These are phyloP conservation scores for Backusella tuberculispora DNA, from an alignment of 192 early-diverging fungal genomes.

Conservation along the genomic window DNA sequence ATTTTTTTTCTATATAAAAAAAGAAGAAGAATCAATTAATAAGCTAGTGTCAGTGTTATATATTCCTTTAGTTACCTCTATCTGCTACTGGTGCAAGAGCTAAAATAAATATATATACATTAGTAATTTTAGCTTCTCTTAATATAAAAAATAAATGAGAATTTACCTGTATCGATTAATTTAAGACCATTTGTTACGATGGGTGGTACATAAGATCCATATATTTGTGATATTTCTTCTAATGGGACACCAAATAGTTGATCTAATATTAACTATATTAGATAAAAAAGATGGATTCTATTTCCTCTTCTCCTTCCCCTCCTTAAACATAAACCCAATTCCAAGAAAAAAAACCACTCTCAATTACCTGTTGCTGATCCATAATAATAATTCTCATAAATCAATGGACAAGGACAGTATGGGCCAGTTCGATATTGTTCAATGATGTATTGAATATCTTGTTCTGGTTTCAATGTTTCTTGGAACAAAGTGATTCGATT, in stretches of 20 bases:
- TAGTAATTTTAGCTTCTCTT: neutral
- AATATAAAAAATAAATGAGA: neutral
- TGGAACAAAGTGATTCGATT: slow-evolving; percentile 60
- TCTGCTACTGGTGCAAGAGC: neutral
- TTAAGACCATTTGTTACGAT: slow-evolving; percentile 6
- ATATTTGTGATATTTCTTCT: slow-evolving; percentile 15
- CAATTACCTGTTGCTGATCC: slow-evolving; percentile 60
- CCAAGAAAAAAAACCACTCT: neutral
- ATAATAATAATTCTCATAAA: slow-evolving; percentile 69
- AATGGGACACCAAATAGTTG: slow-evolving; percentile 15
- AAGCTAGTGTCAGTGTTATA: neutral
- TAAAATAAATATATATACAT: neutral
- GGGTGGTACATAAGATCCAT: slow-evolving; percentile 11
- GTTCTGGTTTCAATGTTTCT: slow-evolving; percentile 74
- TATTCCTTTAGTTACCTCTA: neutral
- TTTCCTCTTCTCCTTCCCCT: too few relatives aligned
- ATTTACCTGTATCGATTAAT: slow-evolving; percentile 19
- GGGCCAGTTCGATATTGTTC: slow-evolving; percentile 75
- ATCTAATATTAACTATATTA: neutral
- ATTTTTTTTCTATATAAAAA: slow-evolving; percentile 48
- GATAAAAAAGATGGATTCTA: neutral
- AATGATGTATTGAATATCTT: slow-evolving; percentile 75
- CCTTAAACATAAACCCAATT: neutral
- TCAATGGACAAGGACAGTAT: slow-evolving; percentile 68
- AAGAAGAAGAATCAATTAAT: neutral